Conservation (phyloP, 352 stramenopile genomes). For the Thraustotheca clavata region DNA sequence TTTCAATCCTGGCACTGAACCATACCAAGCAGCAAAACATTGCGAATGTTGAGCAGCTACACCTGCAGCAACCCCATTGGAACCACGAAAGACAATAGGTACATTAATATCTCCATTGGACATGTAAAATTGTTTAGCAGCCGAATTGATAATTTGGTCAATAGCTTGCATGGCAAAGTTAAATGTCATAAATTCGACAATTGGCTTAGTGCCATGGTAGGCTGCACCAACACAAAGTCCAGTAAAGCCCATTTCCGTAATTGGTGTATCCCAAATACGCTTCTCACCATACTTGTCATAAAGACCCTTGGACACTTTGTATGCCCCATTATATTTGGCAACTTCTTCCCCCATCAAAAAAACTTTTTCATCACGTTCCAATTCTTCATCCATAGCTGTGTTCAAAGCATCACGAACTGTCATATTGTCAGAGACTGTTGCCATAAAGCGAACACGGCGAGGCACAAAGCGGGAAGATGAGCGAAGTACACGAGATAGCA, state of each 20-base stretch:
- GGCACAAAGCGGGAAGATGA: constrained; percentile 28
- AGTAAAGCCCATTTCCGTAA: constrained; percentile 96
- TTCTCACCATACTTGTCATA: constrained; percentile 99
- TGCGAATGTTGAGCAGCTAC: constrained; percentile 99
- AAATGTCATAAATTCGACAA: constrained; percentile 99
- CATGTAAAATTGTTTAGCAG: constrained; percentile 99
- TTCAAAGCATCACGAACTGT: constrained; percentile 98
- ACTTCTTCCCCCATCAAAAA: constrained; percentile 98
- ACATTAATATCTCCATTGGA: constrained; percentile 95
- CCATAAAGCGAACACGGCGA: constrained; percentile 54
- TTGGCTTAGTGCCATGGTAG: constrained; percentile 96
- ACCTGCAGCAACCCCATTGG: constrained; percentile 96
- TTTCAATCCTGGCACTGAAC: constrained; percentile 95
- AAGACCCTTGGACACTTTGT: constrained; percentile 98
- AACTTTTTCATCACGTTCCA: constrained; percentile 92
- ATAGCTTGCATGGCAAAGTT: constrained; percentile 99
- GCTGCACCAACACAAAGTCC: constrained; percentile 91
- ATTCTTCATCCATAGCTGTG: constrained; percentile 98
- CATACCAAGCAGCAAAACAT: constrained; percentile 99
- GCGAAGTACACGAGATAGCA: not conserved
- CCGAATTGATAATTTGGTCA: constrained; percentile 99
- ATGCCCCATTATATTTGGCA: constrained; percentile 99
- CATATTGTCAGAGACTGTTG: constrained; percentile 79
- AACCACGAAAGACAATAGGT: constrained; percentile 98
- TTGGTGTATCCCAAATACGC: constrained; percentile 99